Conservation (phyloP, 2,329 filamentous ascomycete species). For the Scedosporium apiospermum region DNA sequence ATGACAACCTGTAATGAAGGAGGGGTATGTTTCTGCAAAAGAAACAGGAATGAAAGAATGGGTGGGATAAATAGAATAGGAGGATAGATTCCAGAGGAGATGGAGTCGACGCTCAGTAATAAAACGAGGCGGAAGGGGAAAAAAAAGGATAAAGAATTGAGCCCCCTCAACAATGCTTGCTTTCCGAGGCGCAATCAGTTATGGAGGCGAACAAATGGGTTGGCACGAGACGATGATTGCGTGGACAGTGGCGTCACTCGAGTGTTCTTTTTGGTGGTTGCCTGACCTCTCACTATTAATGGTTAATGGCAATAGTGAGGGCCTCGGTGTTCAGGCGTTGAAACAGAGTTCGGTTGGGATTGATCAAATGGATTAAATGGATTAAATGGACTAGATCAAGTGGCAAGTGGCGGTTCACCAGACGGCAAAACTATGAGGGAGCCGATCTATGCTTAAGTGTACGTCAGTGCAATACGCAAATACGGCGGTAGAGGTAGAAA, state of each 20-base stretch:
- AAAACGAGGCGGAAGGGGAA: neutral
- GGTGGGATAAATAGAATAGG: neutral
- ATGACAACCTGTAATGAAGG: slow-evolving; percentile 21
- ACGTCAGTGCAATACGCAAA: too few species aligned
- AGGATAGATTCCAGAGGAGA: neutral
- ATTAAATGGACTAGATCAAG: neutral
- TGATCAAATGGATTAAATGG: neutral
- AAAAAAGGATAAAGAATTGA: neutral
- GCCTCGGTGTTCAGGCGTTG: slow-evolving; percentile 5
- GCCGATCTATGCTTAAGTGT: too few species aligned
- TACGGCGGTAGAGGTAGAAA: too few species aligned
- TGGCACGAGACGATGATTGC: slow-evolving; percentile 1
- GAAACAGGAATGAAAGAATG: neutral
- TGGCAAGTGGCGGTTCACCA: neutral
- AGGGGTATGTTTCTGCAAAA: neutral
- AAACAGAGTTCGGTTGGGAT: neutral
- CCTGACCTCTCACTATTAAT: neutral
- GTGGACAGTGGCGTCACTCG: slow-evolving; percentile 6
- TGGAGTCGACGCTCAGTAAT: neutral
- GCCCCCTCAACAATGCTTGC: neutral
- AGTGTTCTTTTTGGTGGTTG: neutral
- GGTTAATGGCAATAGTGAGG: neutral
- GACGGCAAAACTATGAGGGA: neutral
- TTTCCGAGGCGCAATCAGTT: neutral
- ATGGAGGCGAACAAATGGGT: neutral